phyloP scores from a whole-genome alignment of 306 rosid genomes.

The Styphnolobium japonicum region DNA sequence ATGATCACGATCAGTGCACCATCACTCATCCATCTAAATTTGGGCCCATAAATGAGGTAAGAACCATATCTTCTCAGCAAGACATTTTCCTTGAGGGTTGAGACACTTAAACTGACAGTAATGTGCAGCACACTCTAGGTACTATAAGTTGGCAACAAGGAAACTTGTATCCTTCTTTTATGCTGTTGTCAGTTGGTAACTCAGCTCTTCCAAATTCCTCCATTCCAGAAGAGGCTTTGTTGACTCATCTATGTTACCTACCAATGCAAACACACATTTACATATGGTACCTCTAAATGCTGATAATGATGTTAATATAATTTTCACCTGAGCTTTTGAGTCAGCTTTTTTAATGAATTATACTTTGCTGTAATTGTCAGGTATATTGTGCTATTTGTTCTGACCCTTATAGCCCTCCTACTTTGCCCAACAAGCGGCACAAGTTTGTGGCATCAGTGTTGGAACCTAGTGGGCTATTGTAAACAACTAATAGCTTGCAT shows the following conservation, averaged over 20 bases:
- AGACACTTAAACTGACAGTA: slow-evolving; percentile 35
- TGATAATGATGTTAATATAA: slow-evolving; percentile 11
- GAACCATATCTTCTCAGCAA: slow-evolving; percentile 23
- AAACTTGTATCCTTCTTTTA: slow-evolving; percentile 79
- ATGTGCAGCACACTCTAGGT: slow-evolving; percentile 82
- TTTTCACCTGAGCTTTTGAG: background rate
- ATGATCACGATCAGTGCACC: slow-evolving; percentile 87
- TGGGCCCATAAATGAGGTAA: slow-evolving; percentile 70
- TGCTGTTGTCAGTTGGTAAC: slow-evolving; percentile 67
- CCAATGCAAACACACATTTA: slow-evolving; percentile 69
- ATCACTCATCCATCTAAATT: slow-evolving; percentile 50
- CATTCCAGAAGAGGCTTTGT: slow-evolving; percentile 47
- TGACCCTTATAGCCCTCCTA: slow-evolving; percentile 63
- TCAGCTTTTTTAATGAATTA: background rate
- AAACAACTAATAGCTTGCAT: slow-evolving; percentile 41
- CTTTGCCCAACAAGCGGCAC: slow-evolving; percentile 67
- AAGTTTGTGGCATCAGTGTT: slow-evolving; percentile 49
- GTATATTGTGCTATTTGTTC: slow-evolving; percentile 54
- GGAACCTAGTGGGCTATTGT: slow-evolving; percentile 25
- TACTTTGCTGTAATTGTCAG: slow-evolving; percentile 37
- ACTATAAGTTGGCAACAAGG: slow-evolving; percentile 93
- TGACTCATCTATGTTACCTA: slow-evolving; percentile 68
- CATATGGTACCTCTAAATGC: slow-evolving; percentile 49
- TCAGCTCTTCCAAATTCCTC: slow-evolving; percentile 44
- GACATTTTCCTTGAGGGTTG: slow-evolving; percentile 16